phyloP scores from a whole-genome alignment of 257 asterid genomes.

The Petunia axillaris region DNA sequence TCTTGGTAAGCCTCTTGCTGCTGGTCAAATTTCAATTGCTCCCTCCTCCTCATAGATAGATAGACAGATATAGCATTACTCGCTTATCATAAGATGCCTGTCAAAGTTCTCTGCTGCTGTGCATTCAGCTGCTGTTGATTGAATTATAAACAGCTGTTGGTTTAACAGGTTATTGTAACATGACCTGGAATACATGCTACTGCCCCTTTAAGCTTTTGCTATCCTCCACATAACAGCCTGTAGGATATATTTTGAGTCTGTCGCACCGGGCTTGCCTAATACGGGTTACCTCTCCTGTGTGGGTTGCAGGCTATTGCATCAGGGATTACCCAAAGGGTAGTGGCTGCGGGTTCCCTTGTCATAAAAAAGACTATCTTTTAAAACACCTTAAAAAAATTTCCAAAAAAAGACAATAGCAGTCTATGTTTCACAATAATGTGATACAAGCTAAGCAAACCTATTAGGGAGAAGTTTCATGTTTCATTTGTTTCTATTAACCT shows the following conservation, averaged over 20 bases:
- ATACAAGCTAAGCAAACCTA: conserved; percentile 3
- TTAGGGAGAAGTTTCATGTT: background rate
- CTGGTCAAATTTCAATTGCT: conserved; percentile 22
- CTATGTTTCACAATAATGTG: conserved; percentile 18
- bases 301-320: too few species aligned
- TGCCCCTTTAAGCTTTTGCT: background rate
- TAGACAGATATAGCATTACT: background rate
- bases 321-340: too few species aligned
- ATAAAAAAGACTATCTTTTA: background rate
- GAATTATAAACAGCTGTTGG: background rate
- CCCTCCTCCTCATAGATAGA: background rate
- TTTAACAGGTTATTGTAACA: conserved; percentile 9
- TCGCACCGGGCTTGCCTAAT: too few species aligned
- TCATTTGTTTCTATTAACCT: background rate
- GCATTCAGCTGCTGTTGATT: conserved; percentile 9
- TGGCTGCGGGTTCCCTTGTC: too few species aligned
- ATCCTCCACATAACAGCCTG: background rate
- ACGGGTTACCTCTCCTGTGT: too few species aligned
- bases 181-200: background rate
- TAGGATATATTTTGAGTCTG: too few species aligned
- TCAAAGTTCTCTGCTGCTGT: background rate
- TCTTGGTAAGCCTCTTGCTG: conserved; percentile 62
- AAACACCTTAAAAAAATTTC: background rate
- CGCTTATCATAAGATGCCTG: too few species aligned
- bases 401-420: conserved; percentile 19